A percentile compares a stretch with the other conserved stretches of the same genome.
These are phyloP conservation scores for Heritiera littoralis DNA, from an alignment of 345 rosid species.

Conservation along the genomic window DNA sequence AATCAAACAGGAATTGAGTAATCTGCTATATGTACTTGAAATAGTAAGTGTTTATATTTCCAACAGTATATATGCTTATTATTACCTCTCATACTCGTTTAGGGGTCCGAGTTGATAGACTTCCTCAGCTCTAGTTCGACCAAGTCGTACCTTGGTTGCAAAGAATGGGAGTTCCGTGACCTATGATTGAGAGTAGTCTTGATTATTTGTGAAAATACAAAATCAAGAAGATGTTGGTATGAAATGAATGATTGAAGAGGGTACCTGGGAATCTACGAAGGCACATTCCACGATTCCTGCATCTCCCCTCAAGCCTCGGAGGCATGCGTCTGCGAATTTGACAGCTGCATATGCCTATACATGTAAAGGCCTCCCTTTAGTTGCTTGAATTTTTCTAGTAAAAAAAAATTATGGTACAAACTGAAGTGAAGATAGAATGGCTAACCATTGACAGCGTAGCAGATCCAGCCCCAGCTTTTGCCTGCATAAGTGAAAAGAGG, in stretches of 20 bases:
- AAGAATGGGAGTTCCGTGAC: slow-evolving; percentile 79
- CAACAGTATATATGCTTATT: background rate
- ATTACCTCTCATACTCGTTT: slow-evolving; percentile 68
- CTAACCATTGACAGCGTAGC: slow-evolving; percentile 82
- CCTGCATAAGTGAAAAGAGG: slow-evolving; percentile 35
- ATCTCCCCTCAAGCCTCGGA: slow-evolving; percentile 73
- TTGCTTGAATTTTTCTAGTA: background rate
- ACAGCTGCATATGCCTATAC: slow-evolving; percentile 25
- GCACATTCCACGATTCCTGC: slow-evolving; percentile 65
- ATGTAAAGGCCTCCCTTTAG: slow-evolving; percentile 1
- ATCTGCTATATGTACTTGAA: background rate
- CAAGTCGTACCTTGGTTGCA: slow-evolving; percentile 70
- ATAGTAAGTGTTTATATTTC: too few species aligned
- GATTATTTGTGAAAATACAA: background rate
- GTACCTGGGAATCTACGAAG: slow-evolving; percentile 59
- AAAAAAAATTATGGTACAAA: background rate
- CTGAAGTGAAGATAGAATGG: slow-evolving; percentile 8
- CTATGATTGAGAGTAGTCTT: slow-evolving; percentile 30
- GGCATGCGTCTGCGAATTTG: slow-evolving; percentile 76
- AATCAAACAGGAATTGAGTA: background rate
- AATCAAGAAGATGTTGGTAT: background rate
- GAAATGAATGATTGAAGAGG: background rate
- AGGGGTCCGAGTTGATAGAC: slow-evolving; percentile 69
- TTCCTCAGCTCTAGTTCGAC: slow-evolving; percentile 68
- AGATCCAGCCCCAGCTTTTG: slow-evolving; percentile 82